Evolutionary conservation across 2,329 filamentous ascomycete genomes (phyloP), one percentile per base, ranked within the genome.

Genomic region (Sporothrix humicola): DNA sequence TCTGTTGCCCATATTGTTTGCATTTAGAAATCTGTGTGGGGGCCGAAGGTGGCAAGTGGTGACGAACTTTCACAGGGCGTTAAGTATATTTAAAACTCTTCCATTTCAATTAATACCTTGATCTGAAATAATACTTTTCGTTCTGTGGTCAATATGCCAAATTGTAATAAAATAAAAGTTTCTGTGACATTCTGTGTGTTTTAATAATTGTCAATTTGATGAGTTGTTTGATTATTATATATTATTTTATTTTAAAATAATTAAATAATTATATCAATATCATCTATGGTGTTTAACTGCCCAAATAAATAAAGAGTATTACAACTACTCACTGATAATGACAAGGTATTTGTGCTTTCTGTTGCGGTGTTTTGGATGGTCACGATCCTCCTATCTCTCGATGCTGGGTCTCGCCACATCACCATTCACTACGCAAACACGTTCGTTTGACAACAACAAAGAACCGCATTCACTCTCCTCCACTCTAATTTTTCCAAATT

Each of bases 341-440:
- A n/a, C n/a, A n/a, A n/a, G n/a, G n/a, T n/a, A 37, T 37, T 37
- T 37, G 31, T 37, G 31, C 31, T 37, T 37, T 7, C 5, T 37
- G 31, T 2, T 3, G 2, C 7, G 5, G 31, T 37, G 31, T 2
- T 2, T 37, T 37, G 31, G 31, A 37, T 50, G 23, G 10, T 46
- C 52, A 1, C 5, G 20, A 5, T n/a, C 31, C 31, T 6, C 31
- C 31, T 1, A 3, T 3, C 7, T 2, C 46, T 15, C 15, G 46
- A 50, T 52, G 46, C 23, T 52, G 46, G 13, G 37, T 46, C 23
- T 7, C 63, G 52, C 46, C 61, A 26, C 42, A 48, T 66, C 42
- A 17, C 23, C 13, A 68, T 52, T 23, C 46, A 52, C n/a, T n/a
- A n/a, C 46, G 52, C 52, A 56, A 69, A 69, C 66, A n/a, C 23